phyloP scores from a whole-genome alignment of 1,139 yeast genomes.

The Lodderomyces elongisporus region DNA sequence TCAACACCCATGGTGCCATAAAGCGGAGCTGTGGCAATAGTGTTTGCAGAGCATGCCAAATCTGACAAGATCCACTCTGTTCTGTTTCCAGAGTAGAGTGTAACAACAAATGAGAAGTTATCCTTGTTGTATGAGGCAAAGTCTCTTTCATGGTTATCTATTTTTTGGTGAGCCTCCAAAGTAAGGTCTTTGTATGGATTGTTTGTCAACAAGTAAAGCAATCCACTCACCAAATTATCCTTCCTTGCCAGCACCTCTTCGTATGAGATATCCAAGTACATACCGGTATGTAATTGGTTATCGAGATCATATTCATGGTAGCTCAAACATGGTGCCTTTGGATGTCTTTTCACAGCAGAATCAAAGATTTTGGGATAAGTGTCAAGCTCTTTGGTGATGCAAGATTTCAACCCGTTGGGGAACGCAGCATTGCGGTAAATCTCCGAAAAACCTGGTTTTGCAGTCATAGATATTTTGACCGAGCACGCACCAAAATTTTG shows the following conservation, averaged over 20 bases:
- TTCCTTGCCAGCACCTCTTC: conserved; percentile 20
- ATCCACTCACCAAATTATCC: conserved; percentile 28
- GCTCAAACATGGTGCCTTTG: conserved; percentile 26
- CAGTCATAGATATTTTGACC: conserved; percentile 28
- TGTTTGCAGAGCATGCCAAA: conserved; percentile 31
- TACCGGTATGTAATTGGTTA: conserved; percentile 17
- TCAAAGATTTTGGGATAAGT: conserved; percentile 27
- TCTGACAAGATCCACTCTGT: conserved; percentile 38
- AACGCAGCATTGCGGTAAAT: conserved; percentile 29
- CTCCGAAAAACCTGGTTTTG: conserved; percentile 25
- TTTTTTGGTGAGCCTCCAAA: conserved; percentile 23
- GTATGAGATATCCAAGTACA: conserved; percentile 19
- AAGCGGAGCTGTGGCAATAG: conserved; percentile 35
- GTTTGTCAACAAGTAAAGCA: conserved; percentile 24
- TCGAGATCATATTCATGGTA: conserved; percentile 28
- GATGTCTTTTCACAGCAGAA: conserved; percentile 16
- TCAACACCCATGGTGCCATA: conserved; percentile 38
- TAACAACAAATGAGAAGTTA: conserved; percentile 28
- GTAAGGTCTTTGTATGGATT: conserved; percentile 24
- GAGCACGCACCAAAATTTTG: conserved; percentile 14
- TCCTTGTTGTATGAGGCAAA: conserved; percentile 19
- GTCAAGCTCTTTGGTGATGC: conserved; percentile 20
- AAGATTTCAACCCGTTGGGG: conserved; percentile 20
- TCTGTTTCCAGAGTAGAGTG: conserved; percentile 33
- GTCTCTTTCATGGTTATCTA: conserved; percentile 21